Percentiles rank a stretch among this genome's conserved stretches.
phyloP scores from a whole-genome alignment of 495 filamentous ascomycete genomes.

The Tuber calosporum region DNA sequence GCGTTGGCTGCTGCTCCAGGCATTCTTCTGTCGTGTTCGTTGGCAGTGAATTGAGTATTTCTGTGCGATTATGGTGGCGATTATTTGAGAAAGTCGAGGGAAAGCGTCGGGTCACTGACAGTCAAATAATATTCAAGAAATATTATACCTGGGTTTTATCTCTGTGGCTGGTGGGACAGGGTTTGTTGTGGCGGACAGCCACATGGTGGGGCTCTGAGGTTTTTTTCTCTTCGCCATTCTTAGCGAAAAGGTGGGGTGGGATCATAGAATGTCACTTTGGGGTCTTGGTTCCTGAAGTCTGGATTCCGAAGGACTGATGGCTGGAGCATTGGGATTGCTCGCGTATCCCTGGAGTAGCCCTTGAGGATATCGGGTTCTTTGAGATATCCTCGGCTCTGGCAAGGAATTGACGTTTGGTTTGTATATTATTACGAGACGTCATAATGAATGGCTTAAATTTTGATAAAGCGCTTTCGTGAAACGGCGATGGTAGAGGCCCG shows the following conservation, averaged over 20 bases:
- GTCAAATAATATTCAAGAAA: not conserved
- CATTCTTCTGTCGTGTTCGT: slow-evolving; percentile 12
- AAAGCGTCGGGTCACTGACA: not conserved
- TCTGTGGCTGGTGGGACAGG: not conserved
- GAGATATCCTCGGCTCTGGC: not conserved
- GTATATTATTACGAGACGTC: not conserved
- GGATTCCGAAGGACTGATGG: not conserved
- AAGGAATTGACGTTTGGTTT: not conserved
- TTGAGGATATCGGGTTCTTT: not conserved
- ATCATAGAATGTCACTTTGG: not conserved
- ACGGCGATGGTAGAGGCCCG: not conserved
- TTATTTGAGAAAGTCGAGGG: not conserved
- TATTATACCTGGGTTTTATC: not conserved
- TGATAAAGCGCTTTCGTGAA: not conserved
- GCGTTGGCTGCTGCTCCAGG: slow-evolving; percentile 27
- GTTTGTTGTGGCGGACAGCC: not conserved
- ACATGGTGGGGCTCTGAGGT: not conserved
- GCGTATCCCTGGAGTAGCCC: not conserved
- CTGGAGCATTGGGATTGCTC: not conserved
- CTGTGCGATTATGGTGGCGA: not conserved
- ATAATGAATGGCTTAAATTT: not conserved
- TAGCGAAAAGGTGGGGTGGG: not conserved
- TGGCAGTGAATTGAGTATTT: not conserved
- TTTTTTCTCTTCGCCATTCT: not conserved
- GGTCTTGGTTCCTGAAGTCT: not conserved